Percentiles rank a stretch among this genome's conserved stretches.
phyloP scores from a whole-genome alignment of 1,139 yeast genomes.

The Candida mesenterica region DNA sequence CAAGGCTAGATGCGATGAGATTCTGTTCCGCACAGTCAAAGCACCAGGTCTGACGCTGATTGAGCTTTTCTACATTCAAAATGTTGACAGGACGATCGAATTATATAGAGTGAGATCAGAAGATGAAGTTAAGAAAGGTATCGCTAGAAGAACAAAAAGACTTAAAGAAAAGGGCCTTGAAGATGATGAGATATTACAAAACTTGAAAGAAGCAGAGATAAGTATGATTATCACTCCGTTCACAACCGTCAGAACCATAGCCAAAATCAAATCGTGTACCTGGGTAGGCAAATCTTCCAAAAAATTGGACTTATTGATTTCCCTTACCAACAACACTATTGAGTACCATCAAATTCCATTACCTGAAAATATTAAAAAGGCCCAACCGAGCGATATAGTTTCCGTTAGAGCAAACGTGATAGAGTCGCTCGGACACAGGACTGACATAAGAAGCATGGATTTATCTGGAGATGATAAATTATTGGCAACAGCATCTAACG shows the following conservation, averaged over 20 bases:
- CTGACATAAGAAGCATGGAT: conserved; percentile 82
- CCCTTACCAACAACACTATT: conserved; percentile 71
- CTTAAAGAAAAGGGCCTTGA: conserved; percentile 63
- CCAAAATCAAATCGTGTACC: conserved; percentile 56
- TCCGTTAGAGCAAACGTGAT: conserved; percentile 49
- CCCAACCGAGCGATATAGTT: conserved; percentile 37
- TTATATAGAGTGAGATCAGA: conserved; percentile 71
- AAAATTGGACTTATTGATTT: conserved; percentile 57
- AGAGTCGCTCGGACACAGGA: conserved; percentile 82
- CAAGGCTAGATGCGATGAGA: conserved; percentile 66
- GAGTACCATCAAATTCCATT: conserved; percentile 62
- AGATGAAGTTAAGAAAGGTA: conserved; percentile 80
- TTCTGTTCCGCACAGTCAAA: conserved; percentile 50
- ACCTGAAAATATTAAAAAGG: conserved; percentile 47
- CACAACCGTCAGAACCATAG: conserved; percentile 54
- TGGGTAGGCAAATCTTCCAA: conserved; percentile 51
- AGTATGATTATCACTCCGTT: conserved; percentile 63
- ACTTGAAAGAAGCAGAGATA: conserved; percentile 54
- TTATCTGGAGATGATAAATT: conserved; percentile 78
- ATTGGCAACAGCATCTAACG: conserved; percentile 88
- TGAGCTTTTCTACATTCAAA: conserved; percentile 65
- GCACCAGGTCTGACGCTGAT: conserved; percentile 20
- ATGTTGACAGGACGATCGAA: conserved; percentile 80
- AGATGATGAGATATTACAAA: conserved; percentile 59
- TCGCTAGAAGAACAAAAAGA: conserved; percentile 76